These are phyloP conservation scores for Prunus armeniaca DNA, from an alignment of 306 rosid genomes.

Conservation along the genomic window DNA sequence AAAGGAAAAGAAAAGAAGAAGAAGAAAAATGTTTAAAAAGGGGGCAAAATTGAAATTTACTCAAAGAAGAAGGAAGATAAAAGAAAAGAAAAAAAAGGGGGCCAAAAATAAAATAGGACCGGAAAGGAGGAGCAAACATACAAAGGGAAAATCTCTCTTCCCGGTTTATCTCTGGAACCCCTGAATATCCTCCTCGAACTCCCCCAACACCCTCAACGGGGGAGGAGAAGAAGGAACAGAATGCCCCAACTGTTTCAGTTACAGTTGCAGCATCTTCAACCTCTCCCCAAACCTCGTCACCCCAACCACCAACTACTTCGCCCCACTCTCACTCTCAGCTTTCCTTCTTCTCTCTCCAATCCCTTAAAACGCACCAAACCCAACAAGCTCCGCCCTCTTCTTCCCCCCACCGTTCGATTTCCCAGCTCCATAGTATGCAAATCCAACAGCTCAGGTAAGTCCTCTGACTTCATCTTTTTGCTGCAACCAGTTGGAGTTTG, in stretches of 20 bases:
- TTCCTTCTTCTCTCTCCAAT: constrained; percentile 10
- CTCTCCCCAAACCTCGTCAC: no score
- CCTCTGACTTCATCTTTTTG: constrained; percentile 12
- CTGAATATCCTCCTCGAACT: background rate
- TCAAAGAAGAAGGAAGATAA: no score
- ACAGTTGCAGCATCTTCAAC: no score
- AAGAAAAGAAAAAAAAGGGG: no score
- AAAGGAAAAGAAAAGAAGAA: no score
- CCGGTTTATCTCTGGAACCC: background rate
- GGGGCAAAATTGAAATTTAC: no score
- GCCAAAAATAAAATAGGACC: no score
- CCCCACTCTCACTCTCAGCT: constrained; percentile 23
- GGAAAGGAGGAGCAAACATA: no score
- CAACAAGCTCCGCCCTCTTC: constrained; percentile 13
- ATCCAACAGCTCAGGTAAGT: constrained; percentile 55
- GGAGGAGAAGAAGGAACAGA: no score
- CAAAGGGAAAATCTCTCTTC: background rate
- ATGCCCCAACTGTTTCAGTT: no score
- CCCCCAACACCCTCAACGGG: no score
- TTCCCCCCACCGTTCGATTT: constrained; percentile 16
- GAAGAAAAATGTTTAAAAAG: no score
- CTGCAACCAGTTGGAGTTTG: constrained; percentile 26
- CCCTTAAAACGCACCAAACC: background rate
- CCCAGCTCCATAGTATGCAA: constrained; percentile 36
- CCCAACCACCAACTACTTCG: constrained; percentile 10